Base-by-base conservation (phyloP, 306 rosid species). In the Chamaecrista fasciculata region DNA sequence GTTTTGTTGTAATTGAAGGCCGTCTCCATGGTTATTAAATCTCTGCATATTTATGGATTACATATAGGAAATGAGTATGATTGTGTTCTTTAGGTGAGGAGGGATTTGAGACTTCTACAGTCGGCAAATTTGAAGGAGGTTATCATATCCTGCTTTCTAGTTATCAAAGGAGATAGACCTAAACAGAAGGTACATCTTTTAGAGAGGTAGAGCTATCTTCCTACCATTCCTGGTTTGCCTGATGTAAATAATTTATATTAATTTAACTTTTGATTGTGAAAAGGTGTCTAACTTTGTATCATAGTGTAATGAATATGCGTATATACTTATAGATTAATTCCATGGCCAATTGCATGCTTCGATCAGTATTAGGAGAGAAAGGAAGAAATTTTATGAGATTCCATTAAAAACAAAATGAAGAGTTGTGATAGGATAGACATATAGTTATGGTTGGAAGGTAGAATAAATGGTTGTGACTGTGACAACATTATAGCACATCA, bases 131-230 rank as follows among this genome's bases (percentile, higher is more conserved):
- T 88, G 83, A 90, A 85, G 62, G 95, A 94, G 72, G 72, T 90
- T 78, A 69, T 90, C 56, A 75, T 67, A 57, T 85, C 89, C 24
- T 88, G 92, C 85, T 81, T 94, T 52, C 71, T 44, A 37, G 88
- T 85, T 81, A 79, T 90, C 62, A 74, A 72, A 16, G 97, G 84
- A 62, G 90, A 85, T 67, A 88, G 77, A 65, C 92, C 97, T 11
- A 88, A 85, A 66, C 95, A 90, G 78, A 94, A 85, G 73, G 67
- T 86, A 66, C 90, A 82, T 81, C 86, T 90, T 52, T 76, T 94
- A 73, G 92, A 90, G 74, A 88, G 96, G 97, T 88, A 61, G 52
- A 71, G 21, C 16, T 66, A 16, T 37, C 50, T 65, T 72, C 31
- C 11, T 65, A 2, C 43, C 16, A 19, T 18, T 50, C 34, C 8